Conservation (phyloP, 768 basidiomycete species). For the Russula lepida region DNA sequence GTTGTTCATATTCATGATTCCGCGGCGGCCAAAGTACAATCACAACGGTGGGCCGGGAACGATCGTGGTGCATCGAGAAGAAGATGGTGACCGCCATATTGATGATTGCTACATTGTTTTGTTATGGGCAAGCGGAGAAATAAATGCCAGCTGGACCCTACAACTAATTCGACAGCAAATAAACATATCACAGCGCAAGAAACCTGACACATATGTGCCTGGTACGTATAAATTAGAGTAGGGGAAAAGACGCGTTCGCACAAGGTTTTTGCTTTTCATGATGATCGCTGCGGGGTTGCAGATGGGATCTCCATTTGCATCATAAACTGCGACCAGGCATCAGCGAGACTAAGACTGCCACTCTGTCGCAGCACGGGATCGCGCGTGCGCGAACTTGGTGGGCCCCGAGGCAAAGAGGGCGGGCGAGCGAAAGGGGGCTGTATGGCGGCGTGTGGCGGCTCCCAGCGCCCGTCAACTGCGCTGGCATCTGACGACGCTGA, state of each 20-base stretch:
- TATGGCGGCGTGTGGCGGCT: not conserved
- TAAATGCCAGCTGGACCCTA: not conserved
- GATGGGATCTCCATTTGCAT: slow-evolving; percentile 10
- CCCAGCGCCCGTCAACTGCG: slow-evolving; percentile 3
- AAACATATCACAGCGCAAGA: not conserved
- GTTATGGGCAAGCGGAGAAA: not conserved
- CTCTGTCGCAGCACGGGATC: slow-evolving; percentile 18
- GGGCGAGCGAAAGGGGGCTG: not conserved
- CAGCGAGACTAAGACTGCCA: slow-evolving; percentile 14
- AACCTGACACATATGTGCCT: not conserved
- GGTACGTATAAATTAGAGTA: no score
- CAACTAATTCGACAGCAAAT: not conserved
- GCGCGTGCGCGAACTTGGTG: not conserved
- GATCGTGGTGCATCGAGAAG: not conserved
- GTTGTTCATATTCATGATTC: no score
- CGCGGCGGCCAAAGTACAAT: no score
- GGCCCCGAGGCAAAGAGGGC: not conserved
- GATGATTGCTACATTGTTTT: not conserved
- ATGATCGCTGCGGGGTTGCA: not conserved
- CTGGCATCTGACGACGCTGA: not conserved
- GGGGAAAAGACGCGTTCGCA: no score
- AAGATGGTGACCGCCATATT: not conserved
- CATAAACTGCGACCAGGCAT: slow-evolving; percentile 16
- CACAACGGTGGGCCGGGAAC: not conserved
- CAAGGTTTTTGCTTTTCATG: not conserved